Evolutionary conservation across 345 rosid genomes (phyloP).

Genomic region (Linum lewisii): DNA sequence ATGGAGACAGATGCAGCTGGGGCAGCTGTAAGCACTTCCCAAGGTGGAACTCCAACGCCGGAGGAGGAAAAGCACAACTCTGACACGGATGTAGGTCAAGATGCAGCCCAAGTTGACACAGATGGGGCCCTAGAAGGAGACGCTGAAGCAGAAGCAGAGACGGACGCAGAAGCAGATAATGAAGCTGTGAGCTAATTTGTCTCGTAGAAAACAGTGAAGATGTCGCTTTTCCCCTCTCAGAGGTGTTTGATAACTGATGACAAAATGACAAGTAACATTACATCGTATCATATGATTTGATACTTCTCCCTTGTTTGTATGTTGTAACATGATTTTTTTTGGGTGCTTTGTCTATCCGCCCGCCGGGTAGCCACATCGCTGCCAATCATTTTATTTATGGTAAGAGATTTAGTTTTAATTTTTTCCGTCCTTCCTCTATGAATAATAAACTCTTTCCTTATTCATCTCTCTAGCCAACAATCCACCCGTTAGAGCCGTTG

Average conservation of each 20-base stretch:
- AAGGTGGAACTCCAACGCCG: conserved; percentile 44
- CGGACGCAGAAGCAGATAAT: conserved; percentile 52
- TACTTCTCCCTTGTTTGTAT: too few species aligned
- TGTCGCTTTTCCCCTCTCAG: background rate
- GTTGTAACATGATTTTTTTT: too few species aligned
- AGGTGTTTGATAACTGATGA: too few species aligned
- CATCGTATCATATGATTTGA: too few species aligned
- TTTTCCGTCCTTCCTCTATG: too few species aligned
- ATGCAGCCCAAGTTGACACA: conserved; percentile 40
- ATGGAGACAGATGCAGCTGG: conserved; percentile 52
- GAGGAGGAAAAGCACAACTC: conserved; percentile 74
- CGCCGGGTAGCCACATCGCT: too few species aligned
- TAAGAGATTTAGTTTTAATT: too few species aligned
- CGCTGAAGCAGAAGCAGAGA: conserved; percentile 44
- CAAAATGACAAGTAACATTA: background rate
- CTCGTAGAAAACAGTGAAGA: background rate
- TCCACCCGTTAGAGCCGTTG: too few species aligned
- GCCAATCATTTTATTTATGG: too few species aligned
- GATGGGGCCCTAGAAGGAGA: conserved; percentile 36
- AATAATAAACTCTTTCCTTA: too few species aligned
- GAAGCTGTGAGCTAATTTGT: conserved; percentile 31
- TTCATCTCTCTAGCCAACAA: too few species aligned
- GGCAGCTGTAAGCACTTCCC: conserved; percentile 26
- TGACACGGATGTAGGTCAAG: conserved; percentile 60
- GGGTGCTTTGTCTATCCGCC: too few species aligned